Evolutionary conservation across 2,329 filamentous ascomycete genomes (phyloP).

Genomic region (Xylariomycetidae sp.): DNA sequence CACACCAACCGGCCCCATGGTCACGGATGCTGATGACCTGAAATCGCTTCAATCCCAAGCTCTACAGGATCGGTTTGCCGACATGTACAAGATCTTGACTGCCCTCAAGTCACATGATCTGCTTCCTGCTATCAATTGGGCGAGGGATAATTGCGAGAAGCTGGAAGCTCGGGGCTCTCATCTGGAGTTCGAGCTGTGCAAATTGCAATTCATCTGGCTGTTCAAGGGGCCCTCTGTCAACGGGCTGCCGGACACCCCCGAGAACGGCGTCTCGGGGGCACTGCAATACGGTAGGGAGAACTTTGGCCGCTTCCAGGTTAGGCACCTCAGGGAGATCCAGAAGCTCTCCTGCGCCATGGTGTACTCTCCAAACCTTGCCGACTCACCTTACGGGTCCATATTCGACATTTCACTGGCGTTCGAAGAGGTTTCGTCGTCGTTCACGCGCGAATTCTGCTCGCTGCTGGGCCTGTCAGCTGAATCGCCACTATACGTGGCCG

Average conservation of each 20-base stretch:
- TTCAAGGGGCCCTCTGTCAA: constrained; percentile 59
- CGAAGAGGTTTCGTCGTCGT: constrained; percentile 77
- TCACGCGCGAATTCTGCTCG: constrained; percentile 91
- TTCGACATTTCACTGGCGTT: constrained; percentile 75
- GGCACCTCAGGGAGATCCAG: constrained; percentile 74
- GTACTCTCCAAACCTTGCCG: constrained; percentile 65
- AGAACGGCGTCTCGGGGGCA: constrained; percentile 57
- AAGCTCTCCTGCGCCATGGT: constrained; percentile 76
- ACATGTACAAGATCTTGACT: constrained; percentile 86
- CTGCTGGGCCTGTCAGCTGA: constrained; percentile 84
- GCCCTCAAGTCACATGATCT: constrained; percentile 71
- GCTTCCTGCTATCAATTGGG: constrained; percentile 81
- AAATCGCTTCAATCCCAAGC: constrained; percentile 56
- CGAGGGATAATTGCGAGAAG: constrained; percentile 59
- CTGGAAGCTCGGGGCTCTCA: constrained; percentile 83
- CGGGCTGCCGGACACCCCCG: constrained; percentile 44
- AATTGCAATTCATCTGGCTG: constrained; percentile 83
- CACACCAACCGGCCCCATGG: constrained; percentile 20
- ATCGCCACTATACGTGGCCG: constrained; percentile 86
- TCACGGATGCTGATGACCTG: constrained; percentile 34
- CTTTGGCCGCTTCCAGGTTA: constrained; percentile 66
- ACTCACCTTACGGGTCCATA: constrained; percentile 72
- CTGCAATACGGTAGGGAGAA: constrained; percentile 69
- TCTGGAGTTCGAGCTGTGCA: constrained; percentile 88
- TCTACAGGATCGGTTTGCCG: constrained; percentile 74